Evolutionary conservation across 257 asterid species (phyloP).

Genomic region (Nicotiana attenuata): DNA sequence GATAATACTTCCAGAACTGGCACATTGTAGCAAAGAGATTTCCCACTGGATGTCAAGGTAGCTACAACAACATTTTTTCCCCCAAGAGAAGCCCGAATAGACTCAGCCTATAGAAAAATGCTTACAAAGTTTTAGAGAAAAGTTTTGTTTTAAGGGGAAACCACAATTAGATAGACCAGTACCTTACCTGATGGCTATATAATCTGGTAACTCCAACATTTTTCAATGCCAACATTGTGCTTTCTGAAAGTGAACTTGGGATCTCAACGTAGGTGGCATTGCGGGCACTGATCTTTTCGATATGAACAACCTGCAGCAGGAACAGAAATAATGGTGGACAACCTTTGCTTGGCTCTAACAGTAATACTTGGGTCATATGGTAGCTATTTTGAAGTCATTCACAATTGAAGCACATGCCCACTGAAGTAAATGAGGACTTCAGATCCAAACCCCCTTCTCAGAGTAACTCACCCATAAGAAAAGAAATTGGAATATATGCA

Average conservation of each 20-base stretch:
- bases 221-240: constrained; percentile 53
- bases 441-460: background rate
- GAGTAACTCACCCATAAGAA: background rate
- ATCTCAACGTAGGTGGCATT: constrained; percentile 64
- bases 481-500: constrained; percentile 11
- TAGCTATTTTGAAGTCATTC: background rate
- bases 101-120: constrained; percentile 50
- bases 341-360: background rate
- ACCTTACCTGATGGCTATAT: constrained; percentile 83
- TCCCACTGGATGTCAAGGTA: constrained; percentile 98
- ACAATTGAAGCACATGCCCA: background rate
- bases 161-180: constrained; percentile 9
- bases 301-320: constrained; percentile 72
- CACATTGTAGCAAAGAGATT: constrained; percentile 94
- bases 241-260: constrained; percentile 67
- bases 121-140: background rate
- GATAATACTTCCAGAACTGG: constrained; percentile 81
- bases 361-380: background rate
- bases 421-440: background rate
- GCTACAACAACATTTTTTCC: constrained; percentile 90
- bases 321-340: background rate
- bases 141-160: constrained; percentile 5
- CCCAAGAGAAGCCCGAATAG: constrained; percentile 81
- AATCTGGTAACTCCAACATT: constrained; percentile 62
- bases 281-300: constrained; percentile 65